These are phyloP conservation scores for Metschnikowia vanudenii DNA, from an alignment of 805 yeast species.

Conservation along the genomic window DNA sequence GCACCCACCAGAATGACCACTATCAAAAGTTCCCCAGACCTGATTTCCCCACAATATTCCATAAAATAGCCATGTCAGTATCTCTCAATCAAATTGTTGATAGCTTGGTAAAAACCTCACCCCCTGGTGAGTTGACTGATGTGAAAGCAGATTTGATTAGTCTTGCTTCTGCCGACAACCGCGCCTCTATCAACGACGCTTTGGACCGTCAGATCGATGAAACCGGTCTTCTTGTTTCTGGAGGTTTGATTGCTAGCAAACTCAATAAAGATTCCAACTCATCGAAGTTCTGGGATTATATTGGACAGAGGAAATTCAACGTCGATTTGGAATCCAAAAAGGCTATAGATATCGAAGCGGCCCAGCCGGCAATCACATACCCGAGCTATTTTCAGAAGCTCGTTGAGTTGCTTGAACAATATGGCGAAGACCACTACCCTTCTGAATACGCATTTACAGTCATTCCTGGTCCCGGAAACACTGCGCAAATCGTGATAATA, in stretches of 20 bases:
- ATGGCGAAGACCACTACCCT: constrained; percentile 68
- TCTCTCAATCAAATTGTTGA: constrained; percentile 28
- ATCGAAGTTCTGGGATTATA: constrained; percentile 54
- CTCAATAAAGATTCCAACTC: constrained; percentile 31
- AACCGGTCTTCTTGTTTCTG: constrained; percentile 31
- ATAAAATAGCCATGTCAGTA: constrained; percentile 19
- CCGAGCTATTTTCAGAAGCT: constrained; percentile 32
- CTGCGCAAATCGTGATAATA: constrained; percentile 53
- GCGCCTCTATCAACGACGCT: constrained; percentile 26
- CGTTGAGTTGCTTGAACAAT: constrained; percentile 39
- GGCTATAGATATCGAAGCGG: constrained; percentile 54
- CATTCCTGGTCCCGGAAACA: constrained; percentile 32
- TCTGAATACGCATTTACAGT: constrained; percentile 47
- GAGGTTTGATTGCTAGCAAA: constrained; percentile 31
- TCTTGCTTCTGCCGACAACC: constrained; percentile 23
- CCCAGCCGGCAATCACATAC: constrained; percentile 24
- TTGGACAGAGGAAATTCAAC: constrained; percentile 48
- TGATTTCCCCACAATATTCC: too few species aligned
- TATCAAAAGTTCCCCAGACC: too few species aligned
- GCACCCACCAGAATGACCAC: background rate
- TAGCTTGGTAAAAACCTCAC: constrained; percentile 34
- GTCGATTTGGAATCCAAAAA: constrained; percentile 52
- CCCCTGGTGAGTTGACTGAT: constrained; percentile 39
- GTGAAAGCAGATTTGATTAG: constrained; percentile 26
- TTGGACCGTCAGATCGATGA: constrained; percentile 30